phyloP scores from a whole-genome alignment of 305 asterid genomes.

The Solanum hybrid region DNA sequence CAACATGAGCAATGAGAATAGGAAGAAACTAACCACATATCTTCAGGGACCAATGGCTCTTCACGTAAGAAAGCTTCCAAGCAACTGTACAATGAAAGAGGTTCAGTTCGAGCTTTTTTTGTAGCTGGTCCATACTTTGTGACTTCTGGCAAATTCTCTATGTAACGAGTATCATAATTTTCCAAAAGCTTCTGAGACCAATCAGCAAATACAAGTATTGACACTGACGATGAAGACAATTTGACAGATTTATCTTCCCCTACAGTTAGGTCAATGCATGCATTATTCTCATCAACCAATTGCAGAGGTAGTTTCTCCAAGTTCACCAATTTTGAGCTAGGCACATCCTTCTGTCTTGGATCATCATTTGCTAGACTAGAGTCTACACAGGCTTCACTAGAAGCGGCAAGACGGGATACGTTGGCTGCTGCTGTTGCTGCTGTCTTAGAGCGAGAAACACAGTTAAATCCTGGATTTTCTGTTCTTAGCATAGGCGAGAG shows the following conservation, averaged over 20 bases:
- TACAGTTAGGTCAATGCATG: slow-evolving; percentile 81
- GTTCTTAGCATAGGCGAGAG: slow-evolving; percentile 76
- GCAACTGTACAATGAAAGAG: slow-evolving; percentile 92
- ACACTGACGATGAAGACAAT: slow-evolving; percentile 76
- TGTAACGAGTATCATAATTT: slow-evolving; percentile 67
- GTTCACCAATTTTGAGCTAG: slow-evolving; percentile 34
- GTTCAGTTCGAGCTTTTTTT: slow-evolving; percentile 94
- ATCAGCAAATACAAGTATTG: slow-evolving; percentile 88
- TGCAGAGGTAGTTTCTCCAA: slow-evolving; percentile 77
- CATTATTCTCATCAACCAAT: slow-evolving; percentile 91
- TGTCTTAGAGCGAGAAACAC: slow-evolving; percentile 25
- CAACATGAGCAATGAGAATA: neutral
- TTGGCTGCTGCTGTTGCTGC: slow-evolving; percentile 28
- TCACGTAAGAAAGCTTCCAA: slow-evolving; percentile 94
- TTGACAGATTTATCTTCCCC: slow-evolving; percentile 86
- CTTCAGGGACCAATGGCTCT: slow-evolving; percentile 99
- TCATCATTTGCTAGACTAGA: slow-evolving; percentile 25
- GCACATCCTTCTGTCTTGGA: slow-evolving; percentile 34
- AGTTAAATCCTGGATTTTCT: slow-evolving; percentile 26
- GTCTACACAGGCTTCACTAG: slow-evolving; percentile 26
- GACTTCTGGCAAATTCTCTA: slow-evolving; percentile 85
- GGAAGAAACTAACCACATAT: slow-evolving; percentile 64
- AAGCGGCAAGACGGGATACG: slow-evolving; percentile 22
- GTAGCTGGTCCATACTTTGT: slow-evolving; percentile 60
- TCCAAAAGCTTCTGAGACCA: slow-evolving; percentile 95